Evolutionary conservation across 2,329 filamentous ascomycete species (phyloP), one percentile per base, ranked within the genome.

Genomic region (Penicillium crustosum): DNA sequence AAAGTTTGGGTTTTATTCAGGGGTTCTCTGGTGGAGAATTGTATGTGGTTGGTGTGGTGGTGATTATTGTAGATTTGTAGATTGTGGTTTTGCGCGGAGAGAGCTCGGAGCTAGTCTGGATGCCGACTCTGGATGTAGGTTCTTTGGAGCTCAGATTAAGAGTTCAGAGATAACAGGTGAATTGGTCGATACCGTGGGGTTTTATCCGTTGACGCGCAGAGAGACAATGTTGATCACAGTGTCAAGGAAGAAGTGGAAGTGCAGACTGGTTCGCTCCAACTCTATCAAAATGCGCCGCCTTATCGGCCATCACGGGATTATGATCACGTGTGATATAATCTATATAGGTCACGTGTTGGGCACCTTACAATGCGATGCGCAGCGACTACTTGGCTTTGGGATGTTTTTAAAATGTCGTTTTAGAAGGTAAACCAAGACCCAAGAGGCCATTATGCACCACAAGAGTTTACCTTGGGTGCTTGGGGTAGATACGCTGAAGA

Each of bases 261-360:
- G 27, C 15, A 27, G 27, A 35, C 6, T 6, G 35, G 23, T 36
- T n/a, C 29, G 12, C 17, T 50, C 21, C 15, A 21, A 49, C n/a
- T 48, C 15, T 21, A 49, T 33, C 27, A 50, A 50, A 43, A 50
- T 55, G 53, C 53, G 38, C 19, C 52, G 15, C 19, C 53, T 55
- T 55, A 55, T 55, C 53, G 29, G n/a, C 6, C 17, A 42, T 55
- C 53, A 55, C 53, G 53, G 36, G 45, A 50, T 19, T 8, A 0
- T 2, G 1, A 10, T 55, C 53, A 55, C 39, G 53, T 55, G 53
- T 8, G 53, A 50, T 50, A 27, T 8, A 1, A 27, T 19, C 17
- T 29, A 25, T n/a, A n/a, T n/a, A 1, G 10, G 39, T 52, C 36
- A 27, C 27, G 19, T 33, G 42, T 0, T 8, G 8, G 1, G 1